Evolutionary conservation across 2,329 filamentous ascomycete species (phyloP), one percentile per base, ranked within the genome.

Genomic region (Teratosphaeria pseudoeucalypti): DNA sequence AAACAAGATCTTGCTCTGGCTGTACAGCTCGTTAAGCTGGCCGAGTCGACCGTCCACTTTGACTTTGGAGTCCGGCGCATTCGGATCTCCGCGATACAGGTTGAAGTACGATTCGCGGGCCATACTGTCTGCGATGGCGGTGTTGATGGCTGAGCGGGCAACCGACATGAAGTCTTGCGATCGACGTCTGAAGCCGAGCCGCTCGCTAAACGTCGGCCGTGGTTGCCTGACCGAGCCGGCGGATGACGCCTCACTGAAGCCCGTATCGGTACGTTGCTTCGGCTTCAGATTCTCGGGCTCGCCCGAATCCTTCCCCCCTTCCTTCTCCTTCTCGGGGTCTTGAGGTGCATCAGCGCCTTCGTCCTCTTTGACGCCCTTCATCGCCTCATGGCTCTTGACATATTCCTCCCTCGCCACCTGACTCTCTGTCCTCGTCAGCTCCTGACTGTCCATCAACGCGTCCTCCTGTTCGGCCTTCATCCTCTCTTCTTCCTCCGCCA

Each of bases 1-100:
- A 70, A 99, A 99, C 14, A 99, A 78, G 12, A 97, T 87, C 75
- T 99, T 99, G 59, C 90, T 90, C 54, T 96, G 81, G 67, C 90
- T 90, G 75, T 97, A 99, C 58, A 99, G 80, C 74, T 99, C 92
- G 63, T 94, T 86, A 52, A 99, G 81, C 62, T 94, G 94, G 65
- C 92, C 88, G 12, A 97, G 86, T 6, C 91, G 84, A 34, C 85
- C 87, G 69, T 97, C 92, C 16, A 87, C 82, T 76, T 95, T 95
- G 14, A 86, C 84, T 71, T 89, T 90, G 9, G 84, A 75, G n/a
- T 70, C 66, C 1, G 63, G 61, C n/a, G 72, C 67, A 6, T 72
- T 66, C 4, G 63, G 85, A 57, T 85, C 86, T 43, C 91, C 90
- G 61, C 86, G 88, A 74, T 91, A 94, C 2, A 97, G 84, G 65